A percentile compares a stretch with the other conserved stretches of the same genome.
These are phyloP conservation scores for Dendryphion nanum DNA, from an alignment of 2,329 filamentous ascomycete species.

Conservation along the genomic window DNA sequence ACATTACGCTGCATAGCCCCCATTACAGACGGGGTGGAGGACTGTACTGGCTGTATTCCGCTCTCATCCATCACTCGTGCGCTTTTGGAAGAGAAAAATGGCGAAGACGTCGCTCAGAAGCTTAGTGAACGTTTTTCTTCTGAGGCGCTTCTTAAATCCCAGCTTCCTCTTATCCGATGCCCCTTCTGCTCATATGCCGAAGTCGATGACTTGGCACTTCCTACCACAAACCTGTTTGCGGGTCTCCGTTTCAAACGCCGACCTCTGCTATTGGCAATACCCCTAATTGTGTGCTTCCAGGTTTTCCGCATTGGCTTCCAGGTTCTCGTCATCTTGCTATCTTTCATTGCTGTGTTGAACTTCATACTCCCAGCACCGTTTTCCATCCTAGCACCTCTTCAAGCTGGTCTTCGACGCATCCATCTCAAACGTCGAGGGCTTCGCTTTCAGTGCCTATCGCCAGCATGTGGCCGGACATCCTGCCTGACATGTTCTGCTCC, in stretches of 20 bases:
- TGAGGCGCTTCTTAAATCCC: conserved; percentile 70
- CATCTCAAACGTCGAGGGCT: conserved; percentile 69
- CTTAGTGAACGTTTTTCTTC: conserved; percentile 78
- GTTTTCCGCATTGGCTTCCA: conserved; percentile 52
- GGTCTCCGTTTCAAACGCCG: conserved; percentile 28
- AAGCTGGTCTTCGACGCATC: conserved; percentile 63
- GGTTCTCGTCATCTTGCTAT: conserved; percentile 51
- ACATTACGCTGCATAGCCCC: conserved; percentile 84
- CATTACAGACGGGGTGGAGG: conserved; percentile 49
- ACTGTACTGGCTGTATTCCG: conserved; percentile 72
- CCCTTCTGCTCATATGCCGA: conserved; percentile 93
- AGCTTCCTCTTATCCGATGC: conserved; percentile 75
- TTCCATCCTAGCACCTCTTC: conserved; percentile 46
- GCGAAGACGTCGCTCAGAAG: conserved; percentile 68
- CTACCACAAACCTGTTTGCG: conserved; percentile 22
- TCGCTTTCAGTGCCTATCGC: conserved; percentile 73
- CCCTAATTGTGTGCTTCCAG: conserved; percentile 27
- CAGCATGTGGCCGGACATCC: conserved; percentile 66
- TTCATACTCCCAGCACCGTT: conserved; percentile 16
- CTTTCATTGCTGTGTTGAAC: conserved; percentile 26
- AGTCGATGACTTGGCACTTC: conserved; percentile 57
- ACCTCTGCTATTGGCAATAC: conserved; percentile 28
- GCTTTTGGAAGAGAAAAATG: conserved; percentile 67
- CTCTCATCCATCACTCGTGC: conserved; percentile 69
- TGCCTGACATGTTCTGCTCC: conserved; percentile 79